phyloP scores from a whole-genome alignment of 1,284 basidiomycete species.

The Rhodotorula sp. region DNA sequence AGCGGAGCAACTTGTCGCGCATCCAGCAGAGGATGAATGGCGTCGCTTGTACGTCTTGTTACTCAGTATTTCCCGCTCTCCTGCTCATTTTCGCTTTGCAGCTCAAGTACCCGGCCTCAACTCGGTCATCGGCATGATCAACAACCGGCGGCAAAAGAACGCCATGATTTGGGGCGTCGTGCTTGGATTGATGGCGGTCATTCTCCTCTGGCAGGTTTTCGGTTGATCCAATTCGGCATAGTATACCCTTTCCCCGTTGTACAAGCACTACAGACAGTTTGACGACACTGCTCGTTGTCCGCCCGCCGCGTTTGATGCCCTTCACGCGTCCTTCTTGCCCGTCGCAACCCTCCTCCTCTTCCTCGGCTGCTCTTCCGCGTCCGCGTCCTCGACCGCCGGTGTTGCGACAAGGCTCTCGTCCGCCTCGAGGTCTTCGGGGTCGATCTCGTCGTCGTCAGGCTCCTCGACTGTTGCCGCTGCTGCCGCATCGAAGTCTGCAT shows the following conservation, averaged over 20 bases:
- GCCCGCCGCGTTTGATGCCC: background rate
- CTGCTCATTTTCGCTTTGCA: conserved; percentile 44
- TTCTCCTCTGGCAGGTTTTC: conserved; percentile 72
- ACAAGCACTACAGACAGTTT: background rate
- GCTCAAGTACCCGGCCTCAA: conserved; percentile 91
- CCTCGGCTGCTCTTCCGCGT: conserved; percentile 25
- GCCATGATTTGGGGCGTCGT: conserved; percentile 83
- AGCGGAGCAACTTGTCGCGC: conserved; percentile 68
- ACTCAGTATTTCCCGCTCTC: background rate
- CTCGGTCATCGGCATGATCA: conserved; percentile 86
- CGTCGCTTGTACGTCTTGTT: conserved; percentile 64
- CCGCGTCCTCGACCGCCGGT: background rate
- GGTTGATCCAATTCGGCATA: conserved; percentile 22
- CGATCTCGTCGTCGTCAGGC: conserved; percentile 32
- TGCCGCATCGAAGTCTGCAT: conserved; percentile 29
- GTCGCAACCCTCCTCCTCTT: conserved; percentile 28
- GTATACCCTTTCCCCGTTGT: background rate
- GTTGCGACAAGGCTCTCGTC: conserved; percentile 25
- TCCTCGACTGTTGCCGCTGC: conserved; percentile 25
- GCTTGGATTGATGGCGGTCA: conserved; percentile 76
- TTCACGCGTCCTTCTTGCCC: conserved; percentile 3
- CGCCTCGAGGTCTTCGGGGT: conserved; percentile 21
- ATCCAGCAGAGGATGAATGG: conserved; percentile 80
- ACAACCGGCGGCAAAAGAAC: conserved; percentile 82
- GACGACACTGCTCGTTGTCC: too few species aligned